Percentiles rank a stretch among this genome's conserved stretches.
phyloP scores from a whole-genome alignment of 805 yeast genomes.

The Saccharomycopsis guyanensis region DNA sequence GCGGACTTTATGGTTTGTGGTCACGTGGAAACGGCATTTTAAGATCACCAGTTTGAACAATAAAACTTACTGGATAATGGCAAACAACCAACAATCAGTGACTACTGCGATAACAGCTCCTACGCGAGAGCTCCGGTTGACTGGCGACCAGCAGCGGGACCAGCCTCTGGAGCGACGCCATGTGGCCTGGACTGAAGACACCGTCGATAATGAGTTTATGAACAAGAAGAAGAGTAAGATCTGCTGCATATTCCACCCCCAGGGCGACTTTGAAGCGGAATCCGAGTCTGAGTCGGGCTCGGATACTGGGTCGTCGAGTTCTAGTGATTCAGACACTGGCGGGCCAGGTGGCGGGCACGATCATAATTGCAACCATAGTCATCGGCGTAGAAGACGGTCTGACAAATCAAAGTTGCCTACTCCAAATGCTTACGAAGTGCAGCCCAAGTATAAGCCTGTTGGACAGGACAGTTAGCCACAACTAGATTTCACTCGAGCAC shows the following conservation, averaged over 20 bases:
- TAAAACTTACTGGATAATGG: too few relatives aligned
- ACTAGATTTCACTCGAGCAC: too few relatives aligned
- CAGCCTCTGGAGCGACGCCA: slow-evolving; percentile 7
- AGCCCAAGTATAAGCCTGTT: slow-evolving; percentile 48
- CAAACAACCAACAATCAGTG: too few relatives aligned
- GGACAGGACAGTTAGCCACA: background rate
- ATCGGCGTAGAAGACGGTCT: slow-evolving; percentile 25
- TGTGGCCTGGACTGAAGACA: slow-evolving; percentile 81
- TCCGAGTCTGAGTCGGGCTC: slow-evolving; percentile 26
- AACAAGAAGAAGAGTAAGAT: slow-evolving; percentile 83
- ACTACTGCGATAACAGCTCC: too few relatives aligned
- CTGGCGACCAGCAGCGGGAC: slow-evolving; percentile 2
- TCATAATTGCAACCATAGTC: slow-evolving; percentile 24
- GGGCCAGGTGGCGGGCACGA: slow-evolving; percentile 22
- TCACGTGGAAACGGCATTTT: too few relatives aligned
- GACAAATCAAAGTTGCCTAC: slow-evolving; percentile 31
- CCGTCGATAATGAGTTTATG: slow-evolving; percentile 85
- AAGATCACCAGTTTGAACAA: too few relatives aligned
- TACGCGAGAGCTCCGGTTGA: background rate
- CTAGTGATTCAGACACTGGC: slow-evolving; percentile 21
- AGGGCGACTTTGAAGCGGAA: slow-evolving; percentile 47
- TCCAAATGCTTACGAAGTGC: slow-evolving; percentile 86
- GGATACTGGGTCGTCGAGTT: slow-evolving; percentile 28
- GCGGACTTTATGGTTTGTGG: too few relatives aligned
- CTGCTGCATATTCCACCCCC: slow-evolving; percentile 85